Evolutionary conservation across 2,329 filamentous ascomycete species (phyloP).

Genomic region (Fusarium torulosum): DNA sequence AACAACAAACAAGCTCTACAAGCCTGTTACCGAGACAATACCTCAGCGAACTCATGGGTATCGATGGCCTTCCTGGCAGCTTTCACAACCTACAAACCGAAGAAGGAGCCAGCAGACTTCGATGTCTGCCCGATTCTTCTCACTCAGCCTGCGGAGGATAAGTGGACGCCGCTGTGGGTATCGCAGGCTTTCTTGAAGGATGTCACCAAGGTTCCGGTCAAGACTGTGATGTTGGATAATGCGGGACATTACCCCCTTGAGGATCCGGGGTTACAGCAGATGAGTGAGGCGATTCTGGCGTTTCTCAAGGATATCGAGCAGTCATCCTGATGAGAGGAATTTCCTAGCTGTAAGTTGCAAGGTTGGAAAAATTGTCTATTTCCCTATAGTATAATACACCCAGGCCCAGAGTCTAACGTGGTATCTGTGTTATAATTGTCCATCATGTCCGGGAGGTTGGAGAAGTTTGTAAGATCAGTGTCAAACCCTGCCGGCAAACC

Average conservation of each 20-base stretch:
- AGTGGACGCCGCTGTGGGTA: conserved; percentile 2
- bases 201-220: not conserved
- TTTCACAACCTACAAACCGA: not conserved
- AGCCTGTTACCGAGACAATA: conserved; percentile 7
- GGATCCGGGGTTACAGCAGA: conserved; percentile 8
- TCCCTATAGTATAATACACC: conserved; percentile 8
- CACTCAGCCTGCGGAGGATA: conserved; percentile 4
- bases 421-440: not conserved
- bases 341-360: not conserved
- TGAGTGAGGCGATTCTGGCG: conserved; percentile 3
- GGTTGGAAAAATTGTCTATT: fast-evolving
- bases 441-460: no score
- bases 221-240: conserved; percentile 6
- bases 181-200: conserved; percentile 9
- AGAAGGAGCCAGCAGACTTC: conserved; percentile 8
- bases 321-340: not conserved
- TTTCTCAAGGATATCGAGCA: conserved; percentile 18
- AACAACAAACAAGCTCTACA: not conserved
- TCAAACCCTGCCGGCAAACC: no score
- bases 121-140: conserved; percentile 18
- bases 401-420: not conserved
- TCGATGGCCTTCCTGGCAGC: conserved; percentile 3
- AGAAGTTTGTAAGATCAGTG: no score
- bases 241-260: conserved; percentile 18
- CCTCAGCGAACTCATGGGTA: not conserved